A percentile compares a stretch with the other conserved stretches of the same genome.
phyloP scores from a whole-genome alignment of 2,329 filamentous ascomycete genomes.

The Cytospora paraplurivora region DNA sequence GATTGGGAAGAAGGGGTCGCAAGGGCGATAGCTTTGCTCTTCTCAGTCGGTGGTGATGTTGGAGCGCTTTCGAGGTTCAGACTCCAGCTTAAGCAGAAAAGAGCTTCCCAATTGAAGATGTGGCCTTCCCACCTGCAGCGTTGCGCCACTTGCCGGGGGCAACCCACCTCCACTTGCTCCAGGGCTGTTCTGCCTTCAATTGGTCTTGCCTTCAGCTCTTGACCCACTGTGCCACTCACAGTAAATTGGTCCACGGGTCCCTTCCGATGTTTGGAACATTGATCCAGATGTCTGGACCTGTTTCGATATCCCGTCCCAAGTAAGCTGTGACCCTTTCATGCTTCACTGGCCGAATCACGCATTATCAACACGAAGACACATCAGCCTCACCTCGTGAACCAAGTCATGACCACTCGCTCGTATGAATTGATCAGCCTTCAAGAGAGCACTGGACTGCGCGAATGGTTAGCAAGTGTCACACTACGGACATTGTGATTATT shows the following conservation, averaged over 20 bases:
- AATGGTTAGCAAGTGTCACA: no score
- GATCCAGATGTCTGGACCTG: no score
- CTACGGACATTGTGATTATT: no score
- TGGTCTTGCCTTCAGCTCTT: conserved; percentile 12
- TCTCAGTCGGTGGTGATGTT: conserved; percentile 12
- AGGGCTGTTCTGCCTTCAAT: not conserved
- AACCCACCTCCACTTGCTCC: not conserved
- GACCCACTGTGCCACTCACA: not conserved
- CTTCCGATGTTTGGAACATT: not conserved
- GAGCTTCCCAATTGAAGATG: conserved; percentile 28
- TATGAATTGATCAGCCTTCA: no score
- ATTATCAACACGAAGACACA: no score
- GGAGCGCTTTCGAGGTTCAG: conserved; percentile 15
- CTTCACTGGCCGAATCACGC: no score
- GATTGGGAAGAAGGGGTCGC: conserved; percentile 19
- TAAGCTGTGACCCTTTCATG: no score
- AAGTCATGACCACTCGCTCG: no score
- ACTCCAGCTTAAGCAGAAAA: conserved; percentile 5
- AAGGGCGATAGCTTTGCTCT: conserved; percentile 26
- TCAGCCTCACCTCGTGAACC: no score
- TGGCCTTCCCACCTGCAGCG: conserved; percentile 25
- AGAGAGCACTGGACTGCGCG: no score
- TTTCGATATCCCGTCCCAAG: no score
- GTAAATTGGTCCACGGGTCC: not conserved
- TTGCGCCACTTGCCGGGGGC: conserved; percentile 21